Conservation (phyloP, 345 rosid genomes). For the Alliaria petiolata region DNA sequence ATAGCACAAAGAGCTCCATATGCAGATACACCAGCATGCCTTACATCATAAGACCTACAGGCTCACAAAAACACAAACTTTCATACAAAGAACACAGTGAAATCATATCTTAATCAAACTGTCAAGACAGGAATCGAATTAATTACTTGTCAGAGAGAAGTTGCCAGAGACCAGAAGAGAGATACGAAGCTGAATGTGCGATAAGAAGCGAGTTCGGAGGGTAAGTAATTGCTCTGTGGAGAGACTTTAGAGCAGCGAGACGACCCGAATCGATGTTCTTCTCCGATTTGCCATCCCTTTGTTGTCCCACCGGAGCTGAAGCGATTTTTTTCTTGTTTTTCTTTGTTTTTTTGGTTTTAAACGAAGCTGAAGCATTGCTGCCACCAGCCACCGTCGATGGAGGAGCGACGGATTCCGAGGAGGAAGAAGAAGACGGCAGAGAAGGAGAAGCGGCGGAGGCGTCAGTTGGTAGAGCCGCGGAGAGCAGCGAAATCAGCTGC, state of each 20-base stretch:
- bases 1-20: slow-evolving; percentile 80
- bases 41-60: slow-evolving; percentile 61
- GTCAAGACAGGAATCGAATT: neutral
- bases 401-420: slow-evolving; percentile 10
- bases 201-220: slow-evolving; percentile 84
- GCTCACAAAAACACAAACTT: neutral
- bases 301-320: slow-evolving; percentile 8
- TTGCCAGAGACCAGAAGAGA: slow-evolving; percentile 74
- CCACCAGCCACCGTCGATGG: slow-evolving; percentile 1
- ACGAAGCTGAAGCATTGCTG: slow-evolving; percentile 4
- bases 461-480: slow-evolving; percentile 70
- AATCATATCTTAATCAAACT: neutral
- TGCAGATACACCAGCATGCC: slow-evolving; percentile 68
- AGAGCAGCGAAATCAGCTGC: slow-evolving; percentile 70
- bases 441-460: slow-evolving; percentile 28
- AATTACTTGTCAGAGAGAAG: slow-evolving; percentile 74
- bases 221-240: slow-evolving; percentile 74
- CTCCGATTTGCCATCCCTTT: slow-evolving; percentile 34
- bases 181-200: slow-evolving; percentile 80
- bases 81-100: neutral
- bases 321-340: neutral
- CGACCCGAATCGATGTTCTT: slow-evolving; percentile 55
- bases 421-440: slow-evolving; percentile 19
- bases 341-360: neutral
- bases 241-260: slow-evolving; percentile 66